Evolutionary conservation across 139 green algal species (phyloP).

Genomic region (Astrephomene gubernaculifera): DNA sequence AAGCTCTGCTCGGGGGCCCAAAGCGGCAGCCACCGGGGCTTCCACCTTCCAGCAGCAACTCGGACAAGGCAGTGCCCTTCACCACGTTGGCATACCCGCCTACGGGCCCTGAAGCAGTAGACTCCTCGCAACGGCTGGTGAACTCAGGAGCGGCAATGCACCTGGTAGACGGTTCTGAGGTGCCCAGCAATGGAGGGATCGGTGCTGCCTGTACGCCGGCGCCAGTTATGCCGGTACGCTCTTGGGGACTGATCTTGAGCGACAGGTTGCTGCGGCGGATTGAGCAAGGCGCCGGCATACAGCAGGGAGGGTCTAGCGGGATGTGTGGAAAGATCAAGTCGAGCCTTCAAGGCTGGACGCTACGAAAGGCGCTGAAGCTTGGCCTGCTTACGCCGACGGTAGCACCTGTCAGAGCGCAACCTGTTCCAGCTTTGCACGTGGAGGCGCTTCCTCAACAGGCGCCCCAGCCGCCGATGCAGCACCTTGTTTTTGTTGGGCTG

Average conservation of each 20-base stretch:
- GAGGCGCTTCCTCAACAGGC: not conserved
- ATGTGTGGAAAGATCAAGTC: not conserved
- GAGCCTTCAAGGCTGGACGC: slow-evolving; percentile 15
- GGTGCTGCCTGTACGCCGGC: not conserved
- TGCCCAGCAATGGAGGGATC: not conserved
- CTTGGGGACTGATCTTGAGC: not conserved
- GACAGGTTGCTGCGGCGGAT: not conserved
- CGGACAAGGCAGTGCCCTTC: too few species aligned
- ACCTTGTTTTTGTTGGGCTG: slow-evolving; percentile 33
- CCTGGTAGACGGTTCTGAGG: not conserved
- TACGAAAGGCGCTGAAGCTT: slow-evolving; percentile 25
- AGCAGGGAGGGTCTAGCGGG: slow-evolving; percentile 17
- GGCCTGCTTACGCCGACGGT: not conserved
- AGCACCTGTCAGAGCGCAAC: not conserved
- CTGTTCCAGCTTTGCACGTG: not conserved
- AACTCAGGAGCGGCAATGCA: not conserved
- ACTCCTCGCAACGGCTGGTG: not conserved
- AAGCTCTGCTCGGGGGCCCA: too few species aligned
- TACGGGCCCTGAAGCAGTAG: too few species aligned
- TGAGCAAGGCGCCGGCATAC: not conserved
- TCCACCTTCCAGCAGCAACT: too few species aligned
- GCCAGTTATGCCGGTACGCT: not conserved
- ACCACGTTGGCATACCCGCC: too few species aligned
- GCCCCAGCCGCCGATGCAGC: not conserved
- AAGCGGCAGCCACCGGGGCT: too few species aligned